Evolutionary conservation across 352 stramenopile genomes (phyloP).

Genomic region (Pythium dissotocum): DNA sequence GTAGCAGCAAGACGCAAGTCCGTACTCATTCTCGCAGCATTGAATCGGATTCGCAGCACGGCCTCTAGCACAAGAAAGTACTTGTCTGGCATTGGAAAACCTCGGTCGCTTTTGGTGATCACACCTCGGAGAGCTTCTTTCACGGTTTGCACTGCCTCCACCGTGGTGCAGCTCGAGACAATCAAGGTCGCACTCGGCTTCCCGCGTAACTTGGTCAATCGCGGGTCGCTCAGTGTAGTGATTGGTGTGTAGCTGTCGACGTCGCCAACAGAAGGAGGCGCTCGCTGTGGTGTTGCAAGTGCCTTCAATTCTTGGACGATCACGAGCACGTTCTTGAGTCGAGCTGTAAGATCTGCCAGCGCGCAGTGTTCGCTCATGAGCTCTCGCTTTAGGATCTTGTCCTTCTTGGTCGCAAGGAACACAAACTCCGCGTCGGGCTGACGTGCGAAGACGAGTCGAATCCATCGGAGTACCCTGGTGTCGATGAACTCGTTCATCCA

Average conservation of each 20-base stretch:
- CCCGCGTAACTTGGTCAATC: background rate
- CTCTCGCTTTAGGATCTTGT: background rate
- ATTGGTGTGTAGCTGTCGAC: background rate
- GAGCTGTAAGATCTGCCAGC: background rate
- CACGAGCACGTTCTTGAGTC: background rate
- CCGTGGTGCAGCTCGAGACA: background rate
- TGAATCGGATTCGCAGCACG: background rate
- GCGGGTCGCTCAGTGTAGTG: background rate
- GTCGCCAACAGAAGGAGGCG: background rate
- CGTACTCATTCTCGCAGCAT: background rate
- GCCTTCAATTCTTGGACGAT: background rate
- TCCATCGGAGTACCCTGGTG: background rate
- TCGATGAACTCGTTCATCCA: conserved; percentile 6
- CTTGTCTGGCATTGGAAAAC: conserved; percentile 4
- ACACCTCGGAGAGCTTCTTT: background rate
- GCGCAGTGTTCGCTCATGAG: background rate
- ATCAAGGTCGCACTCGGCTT: background rate
- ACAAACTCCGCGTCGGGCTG: conserved; percentile 11
- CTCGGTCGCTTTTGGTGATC: background rate
- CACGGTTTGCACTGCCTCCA: background rate
- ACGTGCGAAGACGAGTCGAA: conserved; percentile 1
- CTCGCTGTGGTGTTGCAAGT: no score
- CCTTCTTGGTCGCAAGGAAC: conserved; percentile 6
- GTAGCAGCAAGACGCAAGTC: background rate
- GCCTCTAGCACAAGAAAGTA: background rate